Conservation (phyloP, 2,329 filamentous ascomycete species). For the Zopfia rhizophila region DNA sequence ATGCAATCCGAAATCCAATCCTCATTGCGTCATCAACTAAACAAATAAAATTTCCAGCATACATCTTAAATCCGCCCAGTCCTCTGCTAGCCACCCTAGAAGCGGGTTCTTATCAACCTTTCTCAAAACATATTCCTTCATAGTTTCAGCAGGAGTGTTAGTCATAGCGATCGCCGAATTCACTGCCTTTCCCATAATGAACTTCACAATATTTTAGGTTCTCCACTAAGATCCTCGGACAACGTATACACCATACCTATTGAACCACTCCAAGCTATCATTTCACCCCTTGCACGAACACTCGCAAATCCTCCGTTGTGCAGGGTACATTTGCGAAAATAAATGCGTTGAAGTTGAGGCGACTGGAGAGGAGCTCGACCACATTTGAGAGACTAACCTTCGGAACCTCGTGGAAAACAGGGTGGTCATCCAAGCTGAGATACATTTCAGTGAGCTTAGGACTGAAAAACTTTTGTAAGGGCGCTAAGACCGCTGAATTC, state of each 20-base stretch:
- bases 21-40: too few relatives aligned
- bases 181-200: too few relatives aligned
- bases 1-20: too few relatives aligned
- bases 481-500: conserved; percentile 1
- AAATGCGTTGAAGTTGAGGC: neutral
- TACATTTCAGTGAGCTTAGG: conserved; percentile 1
- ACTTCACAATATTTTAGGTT: too few relatives aligned
- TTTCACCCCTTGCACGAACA: too few relatives aligned
- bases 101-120: conserved; percentile 4
- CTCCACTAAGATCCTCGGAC: too few relatives aligned
- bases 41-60: too few relatives aligned
- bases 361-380: neutral
- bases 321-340: conserved; percentile 9
- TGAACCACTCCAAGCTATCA: too few relatives aligned
- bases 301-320: too few relatives aligned
- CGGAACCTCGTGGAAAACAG: neutral
- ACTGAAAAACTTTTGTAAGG: conserved; percentile 1
- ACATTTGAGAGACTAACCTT: neutral
- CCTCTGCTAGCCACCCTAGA: neutral
- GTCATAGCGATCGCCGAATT: too few relatives aligned
- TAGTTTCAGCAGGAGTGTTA: neutral
- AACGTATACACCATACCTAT: too few relatives aligned
- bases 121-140: neutral
- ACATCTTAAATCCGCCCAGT: too few relatives aligned
- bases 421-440: conserved; percentile 8